phyloP scores from a whole-genome alignment of 805 yeast species.

The Metschnikowia picachoensis region DNA sequence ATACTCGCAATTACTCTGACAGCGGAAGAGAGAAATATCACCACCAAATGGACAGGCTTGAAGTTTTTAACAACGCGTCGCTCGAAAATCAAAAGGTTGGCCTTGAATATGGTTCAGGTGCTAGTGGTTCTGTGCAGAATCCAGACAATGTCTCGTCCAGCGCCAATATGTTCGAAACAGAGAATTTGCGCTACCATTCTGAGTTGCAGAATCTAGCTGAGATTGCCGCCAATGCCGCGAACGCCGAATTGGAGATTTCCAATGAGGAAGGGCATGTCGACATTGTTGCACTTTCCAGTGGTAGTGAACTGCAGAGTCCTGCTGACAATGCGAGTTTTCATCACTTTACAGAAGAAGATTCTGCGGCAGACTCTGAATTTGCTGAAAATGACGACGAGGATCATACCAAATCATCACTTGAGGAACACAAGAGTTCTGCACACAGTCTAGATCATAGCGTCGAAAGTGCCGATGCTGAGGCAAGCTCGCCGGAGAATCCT shows the following conservation, averaged over 20 bases:
- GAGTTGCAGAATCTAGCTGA: no score
- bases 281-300: not conserved
- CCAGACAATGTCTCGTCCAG: no score
- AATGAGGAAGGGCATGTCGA: not conserved
- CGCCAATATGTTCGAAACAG: no score
- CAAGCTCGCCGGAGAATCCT: not conserved
- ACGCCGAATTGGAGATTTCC: not conserved
- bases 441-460: no score
- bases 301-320: no score
- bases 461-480: not conserved
- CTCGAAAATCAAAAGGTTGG: not conserved
- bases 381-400: not conserved
- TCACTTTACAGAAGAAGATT: not conserved
- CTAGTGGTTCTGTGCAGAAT: not conserved
- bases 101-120: not conserved
- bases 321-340: not conserved
- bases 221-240: no score
- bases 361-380: not conserved
- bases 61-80: not conserved
- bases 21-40: constrained; percentile 1
- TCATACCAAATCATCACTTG: not conserved
- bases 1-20: not conserved
- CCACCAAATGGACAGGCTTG: not conserved
- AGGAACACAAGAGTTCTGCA: not conserved
- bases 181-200: no score